A percentile compares a stretch with the other conserved stretches of the same genome.
Evolutionary conservation across 2,329 filamentous ascomycete species (phyloP).

Genomic region (Malbranchea zuffiana): DNA sequence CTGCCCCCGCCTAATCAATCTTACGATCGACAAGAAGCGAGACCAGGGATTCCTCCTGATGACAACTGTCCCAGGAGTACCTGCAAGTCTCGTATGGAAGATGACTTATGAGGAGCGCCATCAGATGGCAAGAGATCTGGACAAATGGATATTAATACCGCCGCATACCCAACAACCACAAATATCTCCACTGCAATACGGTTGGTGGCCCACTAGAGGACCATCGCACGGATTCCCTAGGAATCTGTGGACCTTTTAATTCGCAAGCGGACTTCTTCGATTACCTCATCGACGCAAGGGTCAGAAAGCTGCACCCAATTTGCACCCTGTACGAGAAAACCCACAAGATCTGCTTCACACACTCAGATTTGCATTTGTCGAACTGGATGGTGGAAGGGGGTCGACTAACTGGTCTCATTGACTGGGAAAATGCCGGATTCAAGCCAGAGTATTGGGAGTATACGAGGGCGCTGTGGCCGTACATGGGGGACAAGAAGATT

Average conservation of each 20-base stretch:
- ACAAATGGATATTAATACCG: slow-evolving; percentile 10
- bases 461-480: slow-evolving; percentile 9
- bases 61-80: slow-evolving; percentile 11
- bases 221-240: slow-evolving; percentile 5
- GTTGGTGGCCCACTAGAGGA: slow-evolving; percentile 11
- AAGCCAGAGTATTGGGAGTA: slow-evolving; percentile 15
- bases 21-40: slow-evolving; percentile 4
- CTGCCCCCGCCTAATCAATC: slow-evolving; percentile 12
- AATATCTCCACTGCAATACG: slow-evolving; percentile 7
- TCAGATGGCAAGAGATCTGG: slow-evolving; percentile 11
- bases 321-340: slow-evolving; percentile 8
- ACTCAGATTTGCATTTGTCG: slow-evolving; percentile 12
- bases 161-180: slow-evolving; percentile 7
- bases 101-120: slow-evolving; percentile 13
- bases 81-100: slow-evolving; percentile 4
- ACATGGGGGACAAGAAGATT: slow-evolving; percentile 1
- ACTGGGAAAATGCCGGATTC: slow-evolving; percentile 14
- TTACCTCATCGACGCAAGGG: slow-evolving; percentile 3
- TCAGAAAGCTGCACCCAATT: slow-evolving; percentile 3
- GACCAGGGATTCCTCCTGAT: slow-evolving; percentile 12
- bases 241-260: slow-evolving; percentile 8
- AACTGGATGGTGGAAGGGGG: slow-evolving; percentile 11
- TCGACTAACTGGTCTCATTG: slow-evolving; percentile 10
- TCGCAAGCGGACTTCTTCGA: slow-evolving; percentile 10
- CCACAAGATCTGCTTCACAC: slow-evolving; percentile 12